Evolutionary conservation across 1,284 basidiomycete genomes (phyloP).

Genomic region (Rhodotorula sp.): DNA sequence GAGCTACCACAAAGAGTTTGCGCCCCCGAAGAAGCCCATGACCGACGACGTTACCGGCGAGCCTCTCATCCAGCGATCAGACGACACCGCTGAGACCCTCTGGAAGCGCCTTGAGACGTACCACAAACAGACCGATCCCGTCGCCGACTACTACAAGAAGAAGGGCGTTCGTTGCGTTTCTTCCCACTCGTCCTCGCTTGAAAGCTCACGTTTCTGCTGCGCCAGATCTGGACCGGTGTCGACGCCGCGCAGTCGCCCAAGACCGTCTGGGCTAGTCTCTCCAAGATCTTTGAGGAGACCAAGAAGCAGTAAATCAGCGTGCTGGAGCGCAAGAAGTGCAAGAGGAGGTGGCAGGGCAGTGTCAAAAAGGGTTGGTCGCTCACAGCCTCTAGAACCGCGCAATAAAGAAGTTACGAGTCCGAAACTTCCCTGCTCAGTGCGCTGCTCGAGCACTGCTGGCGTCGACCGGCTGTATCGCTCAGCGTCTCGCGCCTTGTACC

Average conservation of each 20-base stretch:
- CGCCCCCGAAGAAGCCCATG: constrained; percentile 94
- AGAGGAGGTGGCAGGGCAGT: background rate
- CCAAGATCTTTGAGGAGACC: constrained; percentile 48
- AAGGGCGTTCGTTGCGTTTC: constrained; percentile 58
- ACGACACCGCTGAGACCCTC: constrained; percentile 69
- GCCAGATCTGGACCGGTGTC: constrained; percentile 72
- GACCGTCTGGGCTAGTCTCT: constrained; percentile 84
- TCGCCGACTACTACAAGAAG: constrained; percentile 94
- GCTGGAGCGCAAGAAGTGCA: background rate
- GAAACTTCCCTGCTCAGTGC: too few species aligned
- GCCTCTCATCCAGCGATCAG: constrained; percentile 62
- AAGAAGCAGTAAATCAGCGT: constrained; percentile 17
- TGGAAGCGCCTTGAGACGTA: constrained; percentile 82
- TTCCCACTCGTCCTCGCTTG: background rate
- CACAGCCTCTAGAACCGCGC: background rate
- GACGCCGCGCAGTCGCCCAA: constrained; percentile 90
- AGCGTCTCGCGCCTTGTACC: too few species aligned
- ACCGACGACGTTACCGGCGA: constrained; percentile 93
- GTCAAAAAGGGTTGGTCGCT: background rate
- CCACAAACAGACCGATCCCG: constrained; percentile 90
- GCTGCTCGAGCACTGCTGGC: too few species aligned
- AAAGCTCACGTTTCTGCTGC: background rate
- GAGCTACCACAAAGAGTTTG: constrained; percentile 92
- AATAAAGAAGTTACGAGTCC: too few species aligned
- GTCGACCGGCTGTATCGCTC: too few species aligned